These are phyloP conservation scores for Pezicula rhizophila DNA, from an alignment of 2,329 filamentous ascomycete genomes.

Conservation along the genomic window DNA sequence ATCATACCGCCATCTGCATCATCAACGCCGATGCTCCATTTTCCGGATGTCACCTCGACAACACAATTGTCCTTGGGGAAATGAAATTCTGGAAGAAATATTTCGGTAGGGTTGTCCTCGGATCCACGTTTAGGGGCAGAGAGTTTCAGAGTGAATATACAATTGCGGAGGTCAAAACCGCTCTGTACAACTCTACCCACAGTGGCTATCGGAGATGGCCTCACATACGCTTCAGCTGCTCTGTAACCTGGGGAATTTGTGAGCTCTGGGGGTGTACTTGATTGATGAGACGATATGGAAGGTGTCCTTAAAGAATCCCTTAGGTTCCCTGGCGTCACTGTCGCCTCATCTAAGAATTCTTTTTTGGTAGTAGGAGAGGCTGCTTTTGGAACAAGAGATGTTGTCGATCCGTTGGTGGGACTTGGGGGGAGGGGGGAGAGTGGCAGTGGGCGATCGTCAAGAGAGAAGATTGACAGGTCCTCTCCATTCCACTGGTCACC, in stretches of 20 bases:
- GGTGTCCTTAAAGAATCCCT: slow-evolving; percentile 64
- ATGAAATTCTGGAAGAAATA: slow-evolving; percentile 88
- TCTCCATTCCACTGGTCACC: slow-evolving; percentile 98
- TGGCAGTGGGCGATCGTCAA: slow-evolving; percentile 67
- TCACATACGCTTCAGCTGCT: slow-evolving; percentile 87
- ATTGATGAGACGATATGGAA: slow-evolving; percentile 54
- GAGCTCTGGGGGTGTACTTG: slow-evolving; percentile 48
- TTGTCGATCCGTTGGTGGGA: slow-evolving; percentile 38
- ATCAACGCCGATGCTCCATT: slow-evolving; percentile 77
- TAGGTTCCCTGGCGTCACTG: slow-evolving; percentile 70
- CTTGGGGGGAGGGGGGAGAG: slow-evolving; percentile 43
- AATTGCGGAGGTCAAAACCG: slow-evolving; percentile 77
- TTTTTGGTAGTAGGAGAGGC: slow-evolving; percentile 28
- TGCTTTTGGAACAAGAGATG: slow-evolving; percentile 37
- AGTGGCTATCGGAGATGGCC: slow-evolving; percentile 72
- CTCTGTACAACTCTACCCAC: slow-evolving; percentile 66
- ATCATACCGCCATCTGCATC: slow-evolving; percentile 63
- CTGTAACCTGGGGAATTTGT: slow-evolving; percentile 69
- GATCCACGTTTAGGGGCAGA: slow-evolving; percentile 51
- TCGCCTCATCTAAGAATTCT: slow-evolving; percentile 44
- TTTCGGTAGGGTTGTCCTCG: slow-evolving; percentile 66
- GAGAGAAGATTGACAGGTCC: slow-evolving; percentile 83
- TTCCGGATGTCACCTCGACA: slow-evolving; percentile 76
- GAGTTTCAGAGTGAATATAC: slow-evolving; percentile 69
- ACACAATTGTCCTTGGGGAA: slow-evolving; percentile 70